Conservation (phyloP, 1,284 basidiomycete genomes). For the Fomitopsis schrenkii region DNA sequence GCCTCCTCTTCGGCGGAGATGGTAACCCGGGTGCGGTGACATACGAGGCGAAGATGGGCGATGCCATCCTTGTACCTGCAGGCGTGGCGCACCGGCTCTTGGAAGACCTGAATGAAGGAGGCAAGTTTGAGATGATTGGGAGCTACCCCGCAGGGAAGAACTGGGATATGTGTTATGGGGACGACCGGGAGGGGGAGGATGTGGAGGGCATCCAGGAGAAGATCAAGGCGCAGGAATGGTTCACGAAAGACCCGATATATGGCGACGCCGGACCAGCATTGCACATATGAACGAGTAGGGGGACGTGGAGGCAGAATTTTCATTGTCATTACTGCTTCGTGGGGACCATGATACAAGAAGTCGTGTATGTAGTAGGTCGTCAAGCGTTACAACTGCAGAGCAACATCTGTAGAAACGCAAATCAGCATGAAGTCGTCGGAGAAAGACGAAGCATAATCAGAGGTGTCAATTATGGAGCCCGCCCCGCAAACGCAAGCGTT, state of each 20-base stretch:
- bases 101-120: conserved; percentile 21
- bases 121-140: conserved; percentile 33
- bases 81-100: conserved; percentile 35
- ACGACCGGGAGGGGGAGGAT: conserved; percentile 17
- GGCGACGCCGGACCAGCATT: conserved; percentile 32
- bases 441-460: not conserved
- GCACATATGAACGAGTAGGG: not conserved
- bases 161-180: conserved; percentile 38
- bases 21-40: conserved; percentile 29
- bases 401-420: not conserved
- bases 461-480: conserved; percentile 72
- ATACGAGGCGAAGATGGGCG: conserved; percentile 31
- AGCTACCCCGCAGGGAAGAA: conserved; percentile 32
- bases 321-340: too few species aligned
- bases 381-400: not conserved
- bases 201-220: conserved; percentile 22
- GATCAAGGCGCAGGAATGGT: conserved; percentile 32
- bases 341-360: too few species aligned
- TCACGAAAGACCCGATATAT: conserved; percentile 36
- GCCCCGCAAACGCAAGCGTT: conserved; percentile 34
- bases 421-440: not conserved
- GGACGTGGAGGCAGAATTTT: too few species aligned
- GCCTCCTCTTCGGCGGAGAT: conserved; percentile 36
- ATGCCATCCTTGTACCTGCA: conserved; percentile 38
- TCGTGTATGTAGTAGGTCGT: too few species aligned